Percentiles rank a stretch among this genome's conserved stretches.
These are phyloP conservation scores for Firmiana major DNA, from an alignment of 345 rosid genomes.

Conservation along the genomic window DNA sequence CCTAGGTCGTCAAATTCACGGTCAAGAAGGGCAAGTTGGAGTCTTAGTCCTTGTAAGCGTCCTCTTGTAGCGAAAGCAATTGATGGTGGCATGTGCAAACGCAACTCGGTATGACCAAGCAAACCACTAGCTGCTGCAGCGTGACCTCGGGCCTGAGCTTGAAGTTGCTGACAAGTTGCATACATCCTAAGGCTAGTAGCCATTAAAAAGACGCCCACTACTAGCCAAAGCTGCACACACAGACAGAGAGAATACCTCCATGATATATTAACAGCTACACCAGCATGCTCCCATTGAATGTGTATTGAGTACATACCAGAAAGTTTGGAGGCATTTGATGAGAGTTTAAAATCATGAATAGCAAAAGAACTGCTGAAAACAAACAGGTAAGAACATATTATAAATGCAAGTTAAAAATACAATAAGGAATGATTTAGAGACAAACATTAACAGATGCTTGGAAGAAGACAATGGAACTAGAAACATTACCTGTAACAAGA, in stretches of 20 bases:
- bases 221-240: slow-evolving; percentile 60
- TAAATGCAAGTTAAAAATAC: neutral
- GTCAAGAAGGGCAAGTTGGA: slow-evolving; percentile 72
- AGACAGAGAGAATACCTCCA: slow-evolving; percentile 4
- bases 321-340: slow-evolving; percentile 69
- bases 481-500: slow-evolving; percentile 59
- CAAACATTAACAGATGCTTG: neutral
- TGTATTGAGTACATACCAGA: slow-evolving; percentile 40
- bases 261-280: slow-evolving; percentile 6
- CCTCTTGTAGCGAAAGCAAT: slow-evolving; percentile 71
- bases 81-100: slow-evolving; percentile 64
- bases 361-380: slow-evolving; percentile 59
- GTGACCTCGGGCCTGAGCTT: slow-evolving; percentile 67
- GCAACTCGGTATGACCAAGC: slow-evolving; percentile 61
- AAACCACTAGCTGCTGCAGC: slow-evolving; percentile 65
- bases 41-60: slow-evolving; percentile 62
- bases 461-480: slow-evolving; percentile 1
- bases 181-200: slow-evolving; percentile 69
- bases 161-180: slow-evolving; percentile 72
- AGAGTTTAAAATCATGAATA: slow-evolving; percentile 69
- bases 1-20: slow-evolving; percentile 76
- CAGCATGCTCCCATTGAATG: neutral
- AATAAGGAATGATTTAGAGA: neutral
- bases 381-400: slow-evolving; percentile 16
- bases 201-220: slow-evolving; percentile 60